Percentiles rank a stretch among this genome's conserved stretches.
Evolutionary conservation across 768 basidiomycete species (phyloP).

Genomic region (Artomyces pyxidatus): DNA sequence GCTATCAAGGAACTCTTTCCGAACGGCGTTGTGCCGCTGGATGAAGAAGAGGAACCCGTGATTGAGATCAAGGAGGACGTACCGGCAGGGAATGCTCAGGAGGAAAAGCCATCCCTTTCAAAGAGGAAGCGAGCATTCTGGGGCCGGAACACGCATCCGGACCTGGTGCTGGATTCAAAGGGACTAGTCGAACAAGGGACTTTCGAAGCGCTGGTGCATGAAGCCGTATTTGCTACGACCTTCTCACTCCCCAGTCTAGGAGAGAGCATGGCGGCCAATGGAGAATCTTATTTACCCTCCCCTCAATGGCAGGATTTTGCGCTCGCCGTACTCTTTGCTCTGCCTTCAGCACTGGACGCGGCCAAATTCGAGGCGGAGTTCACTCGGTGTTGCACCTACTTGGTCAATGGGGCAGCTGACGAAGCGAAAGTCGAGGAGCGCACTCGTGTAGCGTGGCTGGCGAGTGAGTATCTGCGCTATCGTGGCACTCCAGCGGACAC

Average conservation of each 20-base stretch:
- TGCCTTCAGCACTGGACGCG: constrained; percentile 50
- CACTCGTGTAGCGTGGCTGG: constrained; percentile 54
- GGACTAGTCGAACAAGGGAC: constrained; percentile 53
- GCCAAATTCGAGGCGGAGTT: constrained; percentile 64
- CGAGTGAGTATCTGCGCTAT: constrained; percentile 52
- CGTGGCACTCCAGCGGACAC: constrained; percentile 46
- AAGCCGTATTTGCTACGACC: constrained; percentile 70
- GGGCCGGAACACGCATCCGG: constrained; percentile 70
- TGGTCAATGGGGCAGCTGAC: constrained; percentile 48
- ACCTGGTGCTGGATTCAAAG: constrained; percentile 39
- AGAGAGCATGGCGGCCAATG: constrained; percentile 13
- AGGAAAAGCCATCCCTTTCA: constrained; percentile 24
- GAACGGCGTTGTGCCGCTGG: constrained; percentile 46
- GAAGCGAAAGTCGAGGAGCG: constrained; percentile 30
- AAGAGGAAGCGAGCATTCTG: constrained; percentile 67
- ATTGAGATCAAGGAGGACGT: constrained; percentile 19
- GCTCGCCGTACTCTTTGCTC: constrained; percentile 47
- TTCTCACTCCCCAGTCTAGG: constrained; percentile 26
- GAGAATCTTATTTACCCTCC: constrained; percentile 4
- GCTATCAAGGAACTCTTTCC: constrained; percentile 74
- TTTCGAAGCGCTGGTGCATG: constrained; percentile 75
- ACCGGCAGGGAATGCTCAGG: constrained; percentile 25
- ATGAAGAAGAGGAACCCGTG: constrained; percentile 41
- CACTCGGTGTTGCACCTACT: constrained; percentile 53
- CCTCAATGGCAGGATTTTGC: constrained; percentile 56